phyloP scores from a whole-genome alignment of 345 rosid genomes.

The Corchorus capsularis region DNA sequence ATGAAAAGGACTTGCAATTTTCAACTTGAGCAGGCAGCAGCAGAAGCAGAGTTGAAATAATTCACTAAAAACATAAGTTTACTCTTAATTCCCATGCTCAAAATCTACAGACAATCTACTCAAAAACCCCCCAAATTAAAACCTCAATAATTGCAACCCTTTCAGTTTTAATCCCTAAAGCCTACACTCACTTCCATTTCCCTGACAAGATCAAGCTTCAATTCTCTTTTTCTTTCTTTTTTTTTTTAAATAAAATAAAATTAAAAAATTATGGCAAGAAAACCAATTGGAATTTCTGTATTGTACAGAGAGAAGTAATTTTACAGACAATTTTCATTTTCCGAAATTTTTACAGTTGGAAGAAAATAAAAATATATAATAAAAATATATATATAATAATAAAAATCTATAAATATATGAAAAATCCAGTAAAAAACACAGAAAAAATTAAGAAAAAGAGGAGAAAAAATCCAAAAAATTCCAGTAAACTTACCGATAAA shows the following conservation, averaged over 20 bases:
- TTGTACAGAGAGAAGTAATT: constrained; percentile 11
- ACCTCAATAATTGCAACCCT: constrained; percentile 31
- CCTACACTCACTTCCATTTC: not conserved
- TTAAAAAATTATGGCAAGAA: constrained; percentile 14
- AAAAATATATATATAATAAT: not conserved
- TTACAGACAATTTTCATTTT: constrained; percentile 19
- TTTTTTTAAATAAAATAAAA: no score
- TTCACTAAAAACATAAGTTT: not conserved
- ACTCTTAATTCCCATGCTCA: constrained; percentile 17
- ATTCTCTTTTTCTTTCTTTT: not conserved
- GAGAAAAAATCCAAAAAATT: constrained; percentile 18
- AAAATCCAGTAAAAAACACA: not conserved
- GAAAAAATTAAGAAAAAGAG: not conserved
- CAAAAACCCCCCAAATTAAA: constrained; percentile 19
- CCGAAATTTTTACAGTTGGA: constrained; percentile 24
- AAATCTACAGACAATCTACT: constrained; percentile 23
- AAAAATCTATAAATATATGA: no score
- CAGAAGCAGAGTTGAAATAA: not conserved
- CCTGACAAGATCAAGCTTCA: not conserved
- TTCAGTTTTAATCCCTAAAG: not conserved
- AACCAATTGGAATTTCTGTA: not conserved
- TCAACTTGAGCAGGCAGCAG: not conserved
- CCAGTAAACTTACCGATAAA: constrained; percentile 38
- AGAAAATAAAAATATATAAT: not conserved
- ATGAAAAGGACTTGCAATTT: not conserved